Evolutionary conservation across 2,329 filamentous ascomycete species (phyloP), one percentile per base, ranked within the genome.

Genomic region (Stemphylium lycopersici): DNA sequence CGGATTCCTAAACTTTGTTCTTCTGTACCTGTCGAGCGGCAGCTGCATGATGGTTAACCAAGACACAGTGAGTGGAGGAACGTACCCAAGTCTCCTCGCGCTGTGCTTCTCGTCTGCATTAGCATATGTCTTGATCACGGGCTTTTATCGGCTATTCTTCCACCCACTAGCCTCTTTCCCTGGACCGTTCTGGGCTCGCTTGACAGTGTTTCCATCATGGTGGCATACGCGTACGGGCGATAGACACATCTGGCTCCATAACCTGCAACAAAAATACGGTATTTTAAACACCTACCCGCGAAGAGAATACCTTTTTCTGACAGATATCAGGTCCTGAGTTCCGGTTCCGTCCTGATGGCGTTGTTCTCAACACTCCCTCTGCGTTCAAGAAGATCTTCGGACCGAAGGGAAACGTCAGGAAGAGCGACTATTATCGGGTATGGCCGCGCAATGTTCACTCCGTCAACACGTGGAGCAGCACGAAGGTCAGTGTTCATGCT

Each of bases 161-260:
- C 65, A 68, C 39, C 63, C 62, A 6, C 57, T 68, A 16, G 60
- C 61, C 13, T 61, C 59, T 7, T 63, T 59, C 49, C 65, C 65
- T 6, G 66, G 66, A 8, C 65, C 65, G 2, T 61, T 71, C 38
- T 63, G 61, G 53, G 63, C 66, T n/a, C 62, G 58, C 13, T 34
- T 71, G 12, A 62, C 59, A 1, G 51, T 44, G 7, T 31, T 66
- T 3, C 61, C 67, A 8, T 62, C 63, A 13, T 68, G 57, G 33
- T 91, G 89, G 74, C 84, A 90, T 60, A 87, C 88, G 34, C 87
- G 85, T 73, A 87, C 84, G 64, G 88, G 88, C 40, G 87, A 90
- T 66, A 82, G 88, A 2, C 89, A 91, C 68, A 79, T 91, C 13
- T 85, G 89, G 71, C 84, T 91, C 61, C 87, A 86, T 78, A 78